Evolutionary conservation across 2,329 filamentous ascomycete genomes (phyloP).

Genomic region (Albophoma yamanashiensis): DNA sequence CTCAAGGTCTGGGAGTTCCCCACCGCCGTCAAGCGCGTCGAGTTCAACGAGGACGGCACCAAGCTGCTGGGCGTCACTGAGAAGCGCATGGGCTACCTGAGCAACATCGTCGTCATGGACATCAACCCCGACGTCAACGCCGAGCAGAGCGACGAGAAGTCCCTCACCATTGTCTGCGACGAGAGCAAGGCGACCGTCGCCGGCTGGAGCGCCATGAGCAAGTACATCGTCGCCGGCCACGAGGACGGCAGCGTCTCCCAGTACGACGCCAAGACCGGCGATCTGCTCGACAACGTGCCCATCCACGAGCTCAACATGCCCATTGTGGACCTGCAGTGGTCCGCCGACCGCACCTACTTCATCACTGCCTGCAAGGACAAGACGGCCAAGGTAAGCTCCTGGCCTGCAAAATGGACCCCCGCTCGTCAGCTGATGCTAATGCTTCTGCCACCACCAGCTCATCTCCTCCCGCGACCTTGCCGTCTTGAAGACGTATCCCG

Average conservation of each 20-base stretch:
- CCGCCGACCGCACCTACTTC: constrained; percentile 89
- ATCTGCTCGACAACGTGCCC: constrained; percentile 68
- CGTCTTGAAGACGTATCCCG: constrained; percentile 82
- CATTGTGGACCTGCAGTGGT: constrained; percentile 94
- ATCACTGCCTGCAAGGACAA: constrained; percentile 98
- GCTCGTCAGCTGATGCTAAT: constrained; percentile 1
- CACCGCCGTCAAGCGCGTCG: constrained; percentile 93
- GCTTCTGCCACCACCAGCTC: constrained; percentile 38
- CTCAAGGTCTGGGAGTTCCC: constrained; percentile 98
- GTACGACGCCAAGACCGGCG: constrained; percentile 88
- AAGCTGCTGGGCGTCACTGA: constrained; percentile 90
- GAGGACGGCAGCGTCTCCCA: constrained; percentile 88
- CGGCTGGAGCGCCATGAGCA: constrained; percentile 87
- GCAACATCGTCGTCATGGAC: constrained; percentile 87
- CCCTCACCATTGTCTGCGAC: constrained; percentile 81
- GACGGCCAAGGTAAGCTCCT: constrained; percentile 63
- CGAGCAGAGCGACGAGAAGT: constrained; percentile 75
- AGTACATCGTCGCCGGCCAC: constrained; percentile 96
- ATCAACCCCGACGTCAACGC: constrained; percentile 75
- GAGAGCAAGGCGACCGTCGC: constrained; percentile 96
- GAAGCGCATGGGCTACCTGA: constrained; percentile 94
- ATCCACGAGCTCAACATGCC: constrained; percentile 74
- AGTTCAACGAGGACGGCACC: constrained; percentile 91
- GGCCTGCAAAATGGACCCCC: background rate
- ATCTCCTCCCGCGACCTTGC: constrained; percentile 77